These are phyloP conservation scores for Diversispora epigaea DNA, from an alignment of 192 early-diverging fungal species.

Conservation along the genomic window DNA sequence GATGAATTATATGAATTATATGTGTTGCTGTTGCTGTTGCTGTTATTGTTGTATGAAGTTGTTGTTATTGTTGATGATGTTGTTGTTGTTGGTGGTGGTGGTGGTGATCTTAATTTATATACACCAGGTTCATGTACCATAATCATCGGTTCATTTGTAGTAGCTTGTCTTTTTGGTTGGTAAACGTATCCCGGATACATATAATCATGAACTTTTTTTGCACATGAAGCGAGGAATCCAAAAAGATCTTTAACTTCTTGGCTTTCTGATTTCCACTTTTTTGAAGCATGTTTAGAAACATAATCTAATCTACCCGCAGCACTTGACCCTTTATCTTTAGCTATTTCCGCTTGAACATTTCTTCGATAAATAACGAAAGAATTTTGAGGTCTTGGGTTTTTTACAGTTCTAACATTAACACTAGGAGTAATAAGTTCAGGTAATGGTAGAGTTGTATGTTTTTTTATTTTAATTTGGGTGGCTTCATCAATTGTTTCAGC, in stretches of 20 bases:
- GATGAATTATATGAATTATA: too few relatives aligned
- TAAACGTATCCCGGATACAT: constrained; percentile 23
- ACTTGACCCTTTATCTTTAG: not conserved
- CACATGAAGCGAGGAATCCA: not conserved
- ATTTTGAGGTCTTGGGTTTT: constrained; percentile 29
- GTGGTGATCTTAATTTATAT: not conserved
- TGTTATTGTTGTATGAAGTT: not conserved
- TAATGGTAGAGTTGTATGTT: constrained; percentile 23
- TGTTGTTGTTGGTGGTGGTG: not conserved
- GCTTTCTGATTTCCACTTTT: constrained; percentile 13
- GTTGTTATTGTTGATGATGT: not conserved
- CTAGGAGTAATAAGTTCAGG: constrained; percentile 22
- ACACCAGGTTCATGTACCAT: constrained; percentile 25
- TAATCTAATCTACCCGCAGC: constrained; percentile 18
- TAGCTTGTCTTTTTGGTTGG: constrained; percentile 25
- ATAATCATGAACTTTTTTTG: constrained; percentile 12
- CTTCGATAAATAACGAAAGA: constrained; percentile 19
- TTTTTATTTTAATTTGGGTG: constrained; percentile 6
- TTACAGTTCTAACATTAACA: constrained; percentile 18
- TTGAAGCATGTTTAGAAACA: constrained; percentile 16
- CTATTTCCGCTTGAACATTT: constrained; percentile 27
- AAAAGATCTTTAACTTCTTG: constrained; percentile 20
- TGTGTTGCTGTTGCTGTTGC: too few relatives aligned
- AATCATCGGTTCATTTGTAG: constrained; percentile 23
- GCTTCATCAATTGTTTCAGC: constrained; percentile 10